Evolutionary conservation across 225 moss, liverwort and hornwort species (phyloP), one percentile per base, ranked within the genome.

Genomic region (Ulota crispa): DNA sequence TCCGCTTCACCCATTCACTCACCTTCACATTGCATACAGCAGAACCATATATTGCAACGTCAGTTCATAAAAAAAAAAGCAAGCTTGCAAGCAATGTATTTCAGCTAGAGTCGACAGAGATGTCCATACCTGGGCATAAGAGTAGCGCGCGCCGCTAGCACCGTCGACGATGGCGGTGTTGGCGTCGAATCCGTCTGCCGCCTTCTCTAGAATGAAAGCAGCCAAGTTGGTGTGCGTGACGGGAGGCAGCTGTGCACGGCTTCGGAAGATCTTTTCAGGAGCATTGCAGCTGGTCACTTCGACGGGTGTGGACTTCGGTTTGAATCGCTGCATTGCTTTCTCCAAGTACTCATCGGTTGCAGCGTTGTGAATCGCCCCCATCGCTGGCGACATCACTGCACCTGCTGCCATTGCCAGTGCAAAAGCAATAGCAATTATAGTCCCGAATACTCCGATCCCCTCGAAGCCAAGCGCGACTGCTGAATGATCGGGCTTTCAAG

Each of bases 111-210:
- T n/a, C n/a, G n/a, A 1, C 1, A 9, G 3, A 14, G 20, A 64
- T 5, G 50, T 42, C 8, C 36, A 15, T 47, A 88, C 90, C 83
- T 88, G 84, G 36, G 36, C n/a, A n/a, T 90, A 86, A 0, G 90
- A 82, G 70, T 82, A 86, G 6, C 34, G 41, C 8, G 28, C 20
- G 69, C 88, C 84, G 42, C 16, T 79, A 66, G 77, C 16, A 64
- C 86, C 86, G 20, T 90, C 88, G 31, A 88, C 64, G 30, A 90
- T 64, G 27, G 90, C 90, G 15, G 77, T 79, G 36, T 73, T 80
- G 42, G 72, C 36, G 18, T 84, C 70, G 47, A 87, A 90, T 50
- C 20, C 31, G 14, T 76, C 73, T 9, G 72, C 61, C 8, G 88
- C 86, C 50, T 83, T 79, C 19, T 73, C 79, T 24, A 90, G 57